Percentiles rank a stretch among this genome's conserved stretches.
phyloP scores from a whole-genome alignment of 176 grass and related monocot genomes.

The Triticum urartu region DNA sequence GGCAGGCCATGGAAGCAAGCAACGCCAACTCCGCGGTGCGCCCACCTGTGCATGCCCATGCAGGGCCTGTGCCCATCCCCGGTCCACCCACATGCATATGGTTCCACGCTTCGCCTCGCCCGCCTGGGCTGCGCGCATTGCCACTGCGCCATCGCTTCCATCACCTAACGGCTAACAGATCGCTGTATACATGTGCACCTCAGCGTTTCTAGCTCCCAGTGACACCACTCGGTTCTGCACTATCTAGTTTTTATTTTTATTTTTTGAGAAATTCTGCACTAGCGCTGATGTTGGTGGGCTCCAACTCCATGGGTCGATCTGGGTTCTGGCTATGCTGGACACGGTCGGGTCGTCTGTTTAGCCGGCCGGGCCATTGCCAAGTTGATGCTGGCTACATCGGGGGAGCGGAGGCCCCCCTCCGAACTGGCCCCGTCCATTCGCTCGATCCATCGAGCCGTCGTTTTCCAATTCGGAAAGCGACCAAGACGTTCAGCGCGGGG shows the following conservation, averaged over 20 bases:
- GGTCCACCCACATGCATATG: background rate
- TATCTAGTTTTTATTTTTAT: background rate
- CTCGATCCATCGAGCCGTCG: background rate
- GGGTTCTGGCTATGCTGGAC: background rate
- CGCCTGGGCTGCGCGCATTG: background rate
- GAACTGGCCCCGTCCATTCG: background rate
- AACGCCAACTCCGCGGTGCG: background rate
- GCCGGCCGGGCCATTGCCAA: background rate
- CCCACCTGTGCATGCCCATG: background rate
- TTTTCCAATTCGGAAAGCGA: conserved; percentile 20
- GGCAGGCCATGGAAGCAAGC: conserved; percentile 5
- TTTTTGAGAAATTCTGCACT: background rate
- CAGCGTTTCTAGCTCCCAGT: background rate
- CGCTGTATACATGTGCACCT: background rate
- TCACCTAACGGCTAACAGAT: conserved; percentile 6
- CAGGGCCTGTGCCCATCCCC: background rate
- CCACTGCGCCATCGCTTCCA: background rate
- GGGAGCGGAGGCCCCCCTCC: background rate
- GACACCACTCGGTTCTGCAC: background rate
- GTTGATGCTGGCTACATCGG: background rate
- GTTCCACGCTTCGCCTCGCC: background rate
- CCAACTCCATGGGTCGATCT: background rate
- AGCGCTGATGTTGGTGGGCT: background rate
- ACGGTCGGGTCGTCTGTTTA: background rate
- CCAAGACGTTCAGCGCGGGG: background rate